Conservation (phyloP, 73 alveolate genomes). For the Paramecium primaurelia region DNA sequence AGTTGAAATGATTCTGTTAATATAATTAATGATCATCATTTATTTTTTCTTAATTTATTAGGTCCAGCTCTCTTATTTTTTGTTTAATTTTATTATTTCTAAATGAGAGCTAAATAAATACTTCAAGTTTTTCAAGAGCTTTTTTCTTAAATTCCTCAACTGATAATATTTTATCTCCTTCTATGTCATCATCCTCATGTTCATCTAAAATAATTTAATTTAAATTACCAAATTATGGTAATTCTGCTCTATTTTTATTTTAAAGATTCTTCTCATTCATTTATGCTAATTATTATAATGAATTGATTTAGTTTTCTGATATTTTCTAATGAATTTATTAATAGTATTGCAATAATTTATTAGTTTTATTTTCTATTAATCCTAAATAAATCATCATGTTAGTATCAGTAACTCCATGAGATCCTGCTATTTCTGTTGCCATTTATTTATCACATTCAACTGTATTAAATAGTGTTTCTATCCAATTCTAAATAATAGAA, state of each 20-base stretch:
- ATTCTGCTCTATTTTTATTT: constrained; percentile 46
- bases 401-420: constrained; percentile 73
- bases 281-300: not conserved
- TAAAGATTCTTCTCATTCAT: constrained; percentile 23
- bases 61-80: constrained; percentile 18
- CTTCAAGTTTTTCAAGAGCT: constrained; percentile 59
- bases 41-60: constrained; percentile 28
- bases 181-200: constrained; percentile 60
- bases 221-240: constrained; percentile 37
- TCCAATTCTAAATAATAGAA: constrained; percentile 53
- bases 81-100: not conserved
- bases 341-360: constrained; percentile 51
- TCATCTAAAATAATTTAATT: not conserved
- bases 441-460: constrained; percentile 77
- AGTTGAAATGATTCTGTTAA: not conserved
- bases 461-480: constrained; percentile 73
- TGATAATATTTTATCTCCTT: constrained; percentile 55
- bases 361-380: constrained; percentile 75
- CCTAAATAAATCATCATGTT: constrained; percentile 78
- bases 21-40: not conserved
- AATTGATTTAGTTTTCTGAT: constrained; percentile 31
- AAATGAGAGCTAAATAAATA: not conserved
- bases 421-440: constrained; percentile 66
- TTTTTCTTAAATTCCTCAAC: constrained; percentile 53
- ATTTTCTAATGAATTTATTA: constrained; percentile 24